These are phyloP conservation scores for Trichothecium roseum DNA, from an alignment of 2,329 filamentous ascomycete species.

Conservation along the genomic window DNA sequence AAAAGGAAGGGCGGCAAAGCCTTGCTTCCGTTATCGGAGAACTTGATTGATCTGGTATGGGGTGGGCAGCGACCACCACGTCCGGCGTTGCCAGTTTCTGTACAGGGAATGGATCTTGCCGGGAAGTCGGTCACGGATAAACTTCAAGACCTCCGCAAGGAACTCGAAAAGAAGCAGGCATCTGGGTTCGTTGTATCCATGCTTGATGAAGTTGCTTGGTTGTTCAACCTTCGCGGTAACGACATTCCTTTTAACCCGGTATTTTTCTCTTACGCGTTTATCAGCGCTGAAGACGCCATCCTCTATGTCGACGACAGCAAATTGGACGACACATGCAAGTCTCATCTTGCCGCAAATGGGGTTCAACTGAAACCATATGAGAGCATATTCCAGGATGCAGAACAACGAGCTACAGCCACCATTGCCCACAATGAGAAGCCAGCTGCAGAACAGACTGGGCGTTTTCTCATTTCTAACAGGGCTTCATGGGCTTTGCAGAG, in stretches of 20 bases:
- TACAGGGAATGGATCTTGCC: constrained; percentile 62
- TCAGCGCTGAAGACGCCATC: constrained; percentile 67
- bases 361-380: constrained; percentile 75
- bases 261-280: constrained; percentile 90
- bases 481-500: constrained; percentile 89
- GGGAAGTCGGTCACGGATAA: constrained; percentile 79
- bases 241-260: constrained; percentile 98
- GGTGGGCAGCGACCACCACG: constrained; percentile 59
- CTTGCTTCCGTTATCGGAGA: constrained; percentile 64
- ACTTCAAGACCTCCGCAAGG: constrained; percentile 77
- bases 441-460: neutral
- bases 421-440: constrained; percentile 26
- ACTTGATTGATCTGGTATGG: constrained; percentile 91
- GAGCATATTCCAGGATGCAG: constrained; percentile 69
- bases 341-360: constrained; percentile 58
- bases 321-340: constrained; percentile 55
- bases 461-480: constrained; percentile 78
- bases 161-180: constrained; percentile 81
- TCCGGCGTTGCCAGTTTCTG: constrained; percentile 65
- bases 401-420: constrained; percentile 26
- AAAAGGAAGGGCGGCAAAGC: constrained; percentile 75
- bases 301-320: constrained; percentile 81
- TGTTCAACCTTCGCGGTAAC: constrained; percentile 92
- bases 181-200: constrained; percentile 84
- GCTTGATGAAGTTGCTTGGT: constrained; percentile 94